Evolutionary conservation across 164 flowering plant species (phyloP), one percentile per base, ranked within the genome.

Genomic region (Sedum album): DNA sequence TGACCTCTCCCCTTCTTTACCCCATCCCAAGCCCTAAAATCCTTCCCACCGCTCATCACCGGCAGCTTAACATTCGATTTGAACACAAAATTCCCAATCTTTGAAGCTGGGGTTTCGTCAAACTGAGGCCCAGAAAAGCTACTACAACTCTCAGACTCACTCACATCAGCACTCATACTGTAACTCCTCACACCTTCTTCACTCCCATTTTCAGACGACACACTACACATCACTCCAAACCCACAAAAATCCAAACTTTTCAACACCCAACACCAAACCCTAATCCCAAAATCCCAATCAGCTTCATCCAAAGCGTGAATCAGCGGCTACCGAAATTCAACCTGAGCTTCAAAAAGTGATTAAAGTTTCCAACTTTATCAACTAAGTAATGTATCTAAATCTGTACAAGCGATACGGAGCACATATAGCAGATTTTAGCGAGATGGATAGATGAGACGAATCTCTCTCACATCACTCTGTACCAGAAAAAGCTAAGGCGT

Each of bases 151-250:
- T 55, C 60, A 13, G 60, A 55, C 60, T 55, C n/a, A n/a, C n/a
- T n/a, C n/a, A n/a, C n/a, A n/a, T n/a, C n/a, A n/a, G n/a, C n/a
- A n/a, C n/a, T n/a, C n/a, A n/a, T n/a, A n/a, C n/a, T n/a, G n/a
- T n/a, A n/a, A n/a, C n/a, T n/a, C n/a, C n/a, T n/a, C n/a, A 23
- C 31, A 55, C 60, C 55, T 55, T 51, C 57, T 10, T 55, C 60
- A 55, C 31, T 55, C 31, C 31, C 42, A 26, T 55, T 15, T 2
- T 55, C 60, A 55, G 60, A 55, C 28, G 30, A 23, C 0, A 55
- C 28, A 26, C 60, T 55, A 13, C 30, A 30, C 60, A 55, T 55
- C 30, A 55, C 14, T 25, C 31, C 60, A 55, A 21, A 25, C 15
- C 60, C 11, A 39, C 8, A 39, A 39, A 39, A 1, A 1, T 51